Conservation (phyloP, 306 rosid genomes). For the Ormosia emarginata region DNA sequence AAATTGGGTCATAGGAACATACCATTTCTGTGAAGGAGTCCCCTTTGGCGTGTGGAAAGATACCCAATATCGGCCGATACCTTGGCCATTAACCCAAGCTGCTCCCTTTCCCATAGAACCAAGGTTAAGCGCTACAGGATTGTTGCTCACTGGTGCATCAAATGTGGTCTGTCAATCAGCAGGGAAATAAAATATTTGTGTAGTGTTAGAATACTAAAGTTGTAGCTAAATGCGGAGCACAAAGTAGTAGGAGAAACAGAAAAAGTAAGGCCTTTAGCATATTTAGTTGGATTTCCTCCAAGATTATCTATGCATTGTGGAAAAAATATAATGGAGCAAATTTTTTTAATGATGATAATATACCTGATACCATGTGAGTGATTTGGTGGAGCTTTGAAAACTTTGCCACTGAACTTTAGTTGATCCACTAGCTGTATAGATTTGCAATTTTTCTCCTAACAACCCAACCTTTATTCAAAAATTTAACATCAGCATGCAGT, state of each 20-base stretch:
- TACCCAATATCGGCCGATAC: conserved; percentile 87
- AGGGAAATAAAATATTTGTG: conserved; percentile 7
- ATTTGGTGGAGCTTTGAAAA: conserved; percentile 34
- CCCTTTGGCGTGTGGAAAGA: conserved; percentile 70
- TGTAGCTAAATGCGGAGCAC: background rate
- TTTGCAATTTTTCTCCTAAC: conserved; percentile 62
- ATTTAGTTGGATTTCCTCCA: conserved; percentile 5
- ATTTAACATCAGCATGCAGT: conserved; percentile 15
- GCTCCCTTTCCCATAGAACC: conserved; percentile 91
- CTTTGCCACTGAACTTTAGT: conserved; percentile 57
- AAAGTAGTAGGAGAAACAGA: background rate
- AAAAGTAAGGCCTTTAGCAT: background rate
- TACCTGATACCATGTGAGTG: conserved; percentile 92
- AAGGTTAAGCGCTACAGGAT: conserved; percentile 71
- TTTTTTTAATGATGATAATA: background rate
- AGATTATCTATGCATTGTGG: background rate
- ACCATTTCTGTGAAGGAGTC: conserved; percentile 82
- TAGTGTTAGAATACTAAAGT: background rate
- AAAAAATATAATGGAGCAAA: background rate
- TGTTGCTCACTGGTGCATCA: conserved; percentile 61
- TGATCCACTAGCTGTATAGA: conserved; percentile 45
- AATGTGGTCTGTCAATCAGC: conserved; percentile 51
- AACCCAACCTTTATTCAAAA: conserved; percentile 63
- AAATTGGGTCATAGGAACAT: background rate
- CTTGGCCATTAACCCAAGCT: conserved; percentile 72